Evolutionary conservation across 129 eudicot species (phyloP).

Genomic region (Erigeron canadensis): DNA sequence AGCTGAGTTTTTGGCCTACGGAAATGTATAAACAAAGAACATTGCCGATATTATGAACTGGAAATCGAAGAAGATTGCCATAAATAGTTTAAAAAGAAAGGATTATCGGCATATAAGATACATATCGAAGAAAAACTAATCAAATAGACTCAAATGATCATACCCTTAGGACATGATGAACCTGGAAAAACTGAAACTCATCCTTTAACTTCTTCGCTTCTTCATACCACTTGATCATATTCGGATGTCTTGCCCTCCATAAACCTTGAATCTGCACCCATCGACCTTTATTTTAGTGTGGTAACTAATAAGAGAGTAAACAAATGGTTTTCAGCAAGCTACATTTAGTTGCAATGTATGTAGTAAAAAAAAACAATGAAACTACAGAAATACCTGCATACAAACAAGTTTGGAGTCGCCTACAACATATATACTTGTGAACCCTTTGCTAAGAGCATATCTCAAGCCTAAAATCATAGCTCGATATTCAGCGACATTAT

Average conservation of each 20-base stretch:
- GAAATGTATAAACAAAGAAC: neutral
- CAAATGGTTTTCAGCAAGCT: neutral
- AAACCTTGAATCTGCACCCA: constrained; percentile 66
- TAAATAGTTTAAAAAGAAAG: neutral
- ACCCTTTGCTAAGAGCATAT: constrained; percentile 83
- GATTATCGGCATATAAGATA: neutral
- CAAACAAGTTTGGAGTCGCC: constrained; percentile 96
- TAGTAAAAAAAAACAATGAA: neutral
- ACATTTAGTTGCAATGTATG: neutral
- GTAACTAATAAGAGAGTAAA: neutral
- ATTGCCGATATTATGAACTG: constrained; percentile 4
- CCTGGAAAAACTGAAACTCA: constrained; percentile 57
- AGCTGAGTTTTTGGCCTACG: constrained; percentile 63
- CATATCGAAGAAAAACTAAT: neutral
- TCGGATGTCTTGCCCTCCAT: constrained; percentile 73
- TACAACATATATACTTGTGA: constrained; percentile 63
- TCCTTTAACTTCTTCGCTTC: constrained; percentile 84
- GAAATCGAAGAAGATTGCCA: neutral
- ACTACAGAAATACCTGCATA: constrained; percentile 61
- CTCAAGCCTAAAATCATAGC: constrained; percentile 82
- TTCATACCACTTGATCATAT: constrained; percentile 57
- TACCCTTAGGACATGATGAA: constrained; percentile 80
- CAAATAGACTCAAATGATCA: neutral
- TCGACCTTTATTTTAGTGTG: neutral
- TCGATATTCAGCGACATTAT: constrained; percentile 85